Percentiles rank a stretch among this genome's conserved stretches.
Evolutionary conservation across 2,329 filamentous ascomycete genomes (phyloP).

Genomic region (Venturia aucupariae): DNA sequence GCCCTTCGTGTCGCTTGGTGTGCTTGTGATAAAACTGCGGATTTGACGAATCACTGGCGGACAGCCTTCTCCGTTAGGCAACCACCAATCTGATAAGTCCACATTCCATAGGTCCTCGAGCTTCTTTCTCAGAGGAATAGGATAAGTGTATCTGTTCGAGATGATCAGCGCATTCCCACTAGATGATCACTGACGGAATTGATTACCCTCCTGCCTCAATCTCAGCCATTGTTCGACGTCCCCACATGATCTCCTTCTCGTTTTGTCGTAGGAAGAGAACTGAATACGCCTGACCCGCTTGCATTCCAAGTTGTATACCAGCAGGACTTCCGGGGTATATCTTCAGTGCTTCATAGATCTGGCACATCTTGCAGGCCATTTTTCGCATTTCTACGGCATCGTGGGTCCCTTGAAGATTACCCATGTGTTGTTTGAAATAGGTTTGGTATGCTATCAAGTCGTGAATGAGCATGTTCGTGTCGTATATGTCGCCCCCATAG

Average conservation of each 20-base stretch:
- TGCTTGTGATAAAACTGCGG: conserved; percentile 61
- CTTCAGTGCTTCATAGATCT: conserved; percentile 70
- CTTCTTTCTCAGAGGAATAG: conserved; percentile 60
- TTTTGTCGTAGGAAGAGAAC: conserved; percentile 74
- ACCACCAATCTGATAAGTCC: conserved; percentile 75
- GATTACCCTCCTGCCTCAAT: conserved; percentile 73
- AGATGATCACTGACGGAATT: background rate
- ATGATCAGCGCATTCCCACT: background rate
- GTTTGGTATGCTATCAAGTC: conserved; percentile 72
- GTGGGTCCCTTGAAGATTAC: conserved; percentile 33
- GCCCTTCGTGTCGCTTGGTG: conserved; percentile 39
- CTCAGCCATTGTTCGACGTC: conserved; percentile 65
- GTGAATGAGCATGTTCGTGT: conserved; percentile 63
- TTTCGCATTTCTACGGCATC: conserved; percentile 46
- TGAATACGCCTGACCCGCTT: conserved; percentile 67
- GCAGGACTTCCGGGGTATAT: conserved; percentile 60
- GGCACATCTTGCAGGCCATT: conserved; percentile 60
- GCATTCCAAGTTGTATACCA: conserved; percentile 62
- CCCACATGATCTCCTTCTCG: conserved; percentile 64
- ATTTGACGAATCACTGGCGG: conserved; percentile 66
- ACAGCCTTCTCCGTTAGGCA: conserved; percentile 71
- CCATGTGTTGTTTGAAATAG: conserved; percentile 71
- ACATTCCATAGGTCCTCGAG: conserved; percentile 70
- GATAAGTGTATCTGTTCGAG: conserved; percentile 68
- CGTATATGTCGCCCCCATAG: conserved; percentile 60